Base-by-base conservation (phyloP, 345 rosid genomes). In the Psidium friedrichsthalianum region DNA sequence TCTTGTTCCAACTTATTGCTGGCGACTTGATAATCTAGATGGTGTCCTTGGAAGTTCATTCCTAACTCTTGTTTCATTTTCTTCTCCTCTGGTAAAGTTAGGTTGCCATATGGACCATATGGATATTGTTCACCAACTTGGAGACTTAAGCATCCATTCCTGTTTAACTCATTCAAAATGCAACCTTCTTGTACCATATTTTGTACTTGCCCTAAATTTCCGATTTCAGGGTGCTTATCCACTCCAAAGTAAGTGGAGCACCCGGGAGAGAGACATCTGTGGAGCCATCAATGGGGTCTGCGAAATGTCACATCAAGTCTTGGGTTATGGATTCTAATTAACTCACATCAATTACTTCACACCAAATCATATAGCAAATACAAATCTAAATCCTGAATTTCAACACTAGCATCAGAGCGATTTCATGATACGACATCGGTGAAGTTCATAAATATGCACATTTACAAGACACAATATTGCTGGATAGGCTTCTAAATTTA, bases 201-300 rank as follows among this genome's bases (percentile, higher is more conserved):
- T 82, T 91, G 90, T 85, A 85, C 89, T 87, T 92, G 90, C 83
- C 87, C 93, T 4, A 90, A 87, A 87, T 91, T 90, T 56, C 91
- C 91, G 8, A 90, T 93, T 84, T 93, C 94, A 29, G 87, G 84
- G 88, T 90, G 94, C 83, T 91, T 92, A 29, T 85, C 89, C 56
- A 90, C 51, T 86, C 90, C 90, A 59, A 90, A 91, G 88, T 90
- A 96, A 84, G 93, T 89, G 74, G 94, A 92, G 85, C 89, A 94
- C 85, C 90, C 8, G 95, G 90, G 82, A 93, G 74, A 64, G 94
- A 90, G 56, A 87, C 87, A 84, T 92, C 89, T 10, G 90, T 74
- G 53, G 91, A 88, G 90, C 93, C 91, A 25, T 91, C 96, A 52
- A 90, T 91, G n/a, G 36, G 91, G 92, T 83, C 99, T 96, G 90